phyloP scores from a whole-genome alignment of 1,284 basidiomycete species.

The Taiwanofungus camphoratus region DNA sequence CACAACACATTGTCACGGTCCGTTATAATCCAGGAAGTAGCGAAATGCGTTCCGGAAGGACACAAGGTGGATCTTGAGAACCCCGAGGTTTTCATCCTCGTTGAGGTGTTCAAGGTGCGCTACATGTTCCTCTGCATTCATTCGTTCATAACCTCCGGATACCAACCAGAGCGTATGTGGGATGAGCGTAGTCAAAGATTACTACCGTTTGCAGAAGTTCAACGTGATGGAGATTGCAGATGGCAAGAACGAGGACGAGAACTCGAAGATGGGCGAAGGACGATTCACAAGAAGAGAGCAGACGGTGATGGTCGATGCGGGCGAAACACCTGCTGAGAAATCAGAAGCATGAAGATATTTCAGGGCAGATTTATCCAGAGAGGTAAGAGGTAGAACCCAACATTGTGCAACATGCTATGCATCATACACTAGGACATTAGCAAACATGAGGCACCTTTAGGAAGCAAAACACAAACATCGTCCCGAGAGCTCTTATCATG shows the following conservation, averaged over 20 bases:
- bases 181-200: conserved; percentile 64
- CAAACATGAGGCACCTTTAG: too few relatives aligned
- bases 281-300: conserved; percentile 1
- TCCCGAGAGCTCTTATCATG: too few relatives aligned
- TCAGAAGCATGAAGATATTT: too few relatives aligned
- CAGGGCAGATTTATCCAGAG: too few relatives aligned
- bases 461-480: too few relatives aligned
- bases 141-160: conserved; percentile 2
- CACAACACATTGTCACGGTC: conserved; percentile 59
- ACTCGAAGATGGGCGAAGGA: conserved; percentile 14
- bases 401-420: too few relatives aligned
- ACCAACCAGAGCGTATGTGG: conserved; percentile 63
- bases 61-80: conserved; percentile 62
- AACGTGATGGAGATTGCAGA: conserved; percentile 68
- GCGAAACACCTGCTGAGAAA: neutral
- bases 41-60: conserved; percentile 58
- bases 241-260: conserved; percentile 22
- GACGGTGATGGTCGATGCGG: conserved; percentile 5
- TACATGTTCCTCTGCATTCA: neutral
- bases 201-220: conserved; percentile 65
- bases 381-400: too few relatives aligned
- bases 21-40: conserved; percentile 58
- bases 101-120: conserved; percentile 76
- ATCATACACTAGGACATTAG: too few relatives aligned
- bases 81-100: conserved; percentile 66